Evolutionary conservation across 805 yeast species (phyloP), one percentile per base, ranked within the genome.

Genomic region (Isabelozyma pseudorhagii): DNA sequence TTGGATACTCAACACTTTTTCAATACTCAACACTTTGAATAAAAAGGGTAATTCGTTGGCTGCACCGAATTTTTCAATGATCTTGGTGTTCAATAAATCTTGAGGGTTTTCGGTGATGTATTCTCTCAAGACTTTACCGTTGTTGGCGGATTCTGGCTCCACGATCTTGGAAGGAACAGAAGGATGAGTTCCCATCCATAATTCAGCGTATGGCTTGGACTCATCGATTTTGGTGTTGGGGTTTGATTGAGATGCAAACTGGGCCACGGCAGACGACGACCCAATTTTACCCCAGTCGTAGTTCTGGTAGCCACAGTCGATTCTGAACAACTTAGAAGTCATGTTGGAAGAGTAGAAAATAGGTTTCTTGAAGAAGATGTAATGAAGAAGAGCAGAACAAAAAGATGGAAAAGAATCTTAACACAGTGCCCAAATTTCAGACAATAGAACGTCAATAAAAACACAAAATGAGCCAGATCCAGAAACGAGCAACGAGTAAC

Each of bases 181-280:
- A 47, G 96, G 93, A 66, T 94, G 99, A 25, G 98, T 91, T 39
- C 99, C 99, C 99, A 94, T 94, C 99, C 99, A 94, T 57, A 94
- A 77, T 69, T 94, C 99, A 14, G 99, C 99, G 64, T 94, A 94
- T 9, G 99, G 98, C 62, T 84, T 82, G 38, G 76, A 47, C 60
- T 86, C 92, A 56, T 87, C 89, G 48, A 91, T 79, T 15, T 62
- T 63, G 47, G 89, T 74, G 10, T 58, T 42, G 2, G 89, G 80
- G 68, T 87, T 84, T 42, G 96, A 83, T 46, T 77, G 74, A 38
- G 84, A 77, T 42, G 96, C 96, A 65, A 83, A 93, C 64, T 79
- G 85, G 4, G 99, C 99, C 46, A 92, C 99, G 7, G 96, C 87
- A 15, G 97, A 89, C 6, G 81, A 58, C 6, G 84, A 76, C 42